Base-by-base conservation (phyloP, 495 filamentous ascomycete species). In the Penicillium simplicissimum region DNA sequence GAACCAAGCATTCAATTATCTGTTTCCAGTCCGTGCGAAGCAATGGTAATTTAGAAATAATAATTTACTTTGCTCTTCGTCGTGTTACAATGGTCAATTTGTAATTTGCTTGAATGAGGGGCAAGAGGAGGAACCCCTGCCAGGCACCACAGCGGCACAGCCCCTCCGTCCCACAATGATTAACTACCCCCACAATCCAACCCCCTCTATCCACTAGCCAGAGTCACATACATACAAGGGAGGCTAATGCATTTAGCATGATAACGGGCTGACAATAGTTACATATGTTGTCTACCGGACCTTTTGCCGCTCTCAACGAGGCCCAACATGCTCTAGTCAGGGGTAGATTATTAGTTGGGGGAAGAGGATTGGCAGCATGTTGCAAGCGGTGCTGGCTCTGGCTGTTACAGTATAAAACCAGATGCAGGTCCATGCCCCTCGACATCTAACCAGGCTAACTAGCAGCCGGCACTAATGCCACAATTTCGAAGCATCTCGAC, bases 161-260 rank as follows among this genome's bases (percentile, higher is more conserved):
- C 45, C n/a, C 40, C 40, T 42, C 28, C 17, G 58, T 60, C 58
- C 58, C 58, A 60, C 58, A 60, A 8, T 23, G 11, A 36, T 57
- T 59, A 37, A 19, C 62, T 37, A 53, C 48, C 62, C 62, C 57
- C 57, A 64, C 62, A 64, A 64, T 64, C 47, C 36, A 40, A 17
- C 42, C 17, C 19, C 19, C 19, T 21, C 42, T 19, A 45, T 23
- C 19, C 42, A 45, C 28, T 31, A 3, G 28, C 4, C 28, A 31
- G 4, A 6, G 28, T 31, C 15, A 13, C 43, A 28, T 47, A 47
- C 43, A 23, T 11, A 11, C 43, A 21, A 23, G 8, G 19, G 6
- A 13, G 14, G n/a, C 43, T 47, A 25, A 11, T 10, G 45, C 25
- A 31, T 31, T 8, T 49, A 49, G 45, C 25, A 49, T 31, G 13